phyloP scores from a whole-genome alignment of 768 basidiomycete genomes.

The Boletus insuetus region DNA sequence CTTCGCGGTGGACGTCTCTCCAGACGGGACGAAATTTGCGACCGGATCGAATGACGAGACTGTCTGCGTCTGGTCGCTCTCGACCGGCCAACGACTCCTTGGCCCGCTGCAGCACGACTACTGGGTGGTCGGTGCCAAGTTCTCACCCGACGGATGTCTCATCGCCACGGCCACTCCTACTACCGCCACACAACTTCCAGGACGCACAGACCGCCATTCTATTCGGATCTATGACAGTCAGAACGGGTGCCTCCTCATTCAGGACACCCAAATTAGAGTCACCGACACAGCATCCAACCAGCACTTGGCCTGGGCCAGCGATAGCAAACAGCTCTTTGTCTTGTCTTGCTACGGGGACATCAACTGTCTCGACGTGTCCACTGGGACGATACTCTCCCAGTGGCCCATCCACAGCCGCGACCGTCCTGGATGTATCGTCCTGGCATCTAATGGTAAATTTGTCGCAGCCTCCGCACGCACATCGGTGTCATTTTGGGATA shows the following conservation, averaged over 20 bases:
- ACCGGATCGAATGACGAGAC: too few relatives aligned
- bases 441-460: background rate
- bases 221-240: background rate
- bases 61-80: too few relatives aligned
- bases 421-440: background rate
- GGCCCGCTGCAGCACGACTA: too few relatives aligned
- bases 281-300: background rate
- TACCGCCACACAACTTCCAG: too few relatives aligned
- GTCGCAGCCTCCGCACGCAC: background rate
- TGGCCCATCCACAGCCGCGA: background rate
- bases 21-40: background rate
- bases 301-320: background rate
- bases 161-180: background rate
- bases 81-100: too few relatives aligned
- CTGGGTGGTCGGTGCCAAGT: background rate
- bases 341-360: background rate
- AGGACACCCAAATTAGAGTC: background rate
- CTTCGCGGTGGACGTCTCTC: background rate
- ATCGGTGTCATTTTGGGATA: background rate
- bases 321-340: background rate
- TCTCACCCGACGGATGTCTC: background rate
- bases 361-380: background rate
- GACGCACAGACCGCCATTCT: background rate
- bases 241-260: background rate
- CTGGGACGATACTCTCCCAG: background rate